phyloP scores from a whole-genome alignment of 495 filamentous ascomycete genomes.

The Aspergillus indologenus region DNA sequence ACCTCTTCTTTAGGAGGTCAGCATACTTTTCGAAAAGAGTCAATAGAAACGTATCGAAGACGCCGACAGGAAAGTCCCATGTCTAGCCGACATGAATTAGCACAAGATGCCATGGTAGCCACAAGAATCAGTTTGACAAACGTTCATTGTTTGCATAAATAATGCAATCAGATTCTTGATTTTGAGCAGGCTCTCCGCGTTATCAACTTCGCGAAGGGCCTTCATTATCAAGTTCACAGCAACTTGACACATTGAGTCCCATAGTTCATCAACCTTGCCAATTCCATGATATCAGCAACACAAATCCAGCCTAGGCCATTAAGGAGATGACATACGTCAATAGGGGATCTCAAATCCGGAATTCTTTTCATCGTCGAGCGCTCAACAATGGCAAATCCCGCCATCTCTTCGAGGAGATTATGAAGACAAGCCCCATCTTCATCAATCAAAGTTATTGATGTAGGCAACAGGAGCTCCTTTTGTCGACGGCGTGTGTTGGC shows the following conservation, averaged over 20 bases:
- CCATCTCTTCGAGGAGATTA: conserved; percentile 85
- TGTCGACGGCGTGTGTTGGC: conserved; percentile 83
- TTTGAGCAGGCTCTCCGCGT: conserved; percentile 80
- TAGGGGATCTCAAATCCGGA: conserved; percentile 72
- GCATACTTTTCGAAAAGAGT: conserved; percentile 90
- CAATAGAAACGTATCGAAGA: conserved; percentile 78
- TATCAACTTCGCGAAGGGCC: conserved; percentile 70
- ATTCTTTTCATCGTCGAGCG: conserved; percentile 86
- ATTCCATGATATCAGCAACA: conserved; percentile 4
- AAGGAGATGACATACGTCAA: conserved; percentile 58
- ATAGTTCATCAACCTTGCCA: conserved; percentile 83
- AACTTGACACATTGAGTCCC: conserved; percentile 95
- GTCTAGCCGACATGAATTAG: conserved; percentile 49
- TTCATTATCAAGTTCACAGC: conserved; percentile 76
- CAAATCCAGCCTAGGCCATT: neutral
- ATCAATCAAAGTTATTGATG: conserved; percentile 64
- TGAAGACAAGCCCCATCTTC: conserved; percentile 76
- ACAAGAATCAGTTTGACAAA: conserved; percentile 28
- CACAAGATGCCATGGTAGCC: neutral
- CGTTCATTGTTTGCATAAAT: conserved; percentile 98
- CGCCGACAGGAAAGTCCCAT: conserved; percentile 82
- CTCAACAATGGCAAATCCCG: conserved; percentile 96
- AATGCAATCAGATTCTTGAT: conserved; percentile 89
- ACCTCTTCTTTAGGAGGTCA: conserved; percentile 82
- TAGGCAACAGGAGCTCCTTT: conserved; percentile 82